Evolutionary conservation across 305 asterid genomes (phyloP), one percentile per base, ranked within the genome.

Genomic region (Rubia balearica): DNA sequence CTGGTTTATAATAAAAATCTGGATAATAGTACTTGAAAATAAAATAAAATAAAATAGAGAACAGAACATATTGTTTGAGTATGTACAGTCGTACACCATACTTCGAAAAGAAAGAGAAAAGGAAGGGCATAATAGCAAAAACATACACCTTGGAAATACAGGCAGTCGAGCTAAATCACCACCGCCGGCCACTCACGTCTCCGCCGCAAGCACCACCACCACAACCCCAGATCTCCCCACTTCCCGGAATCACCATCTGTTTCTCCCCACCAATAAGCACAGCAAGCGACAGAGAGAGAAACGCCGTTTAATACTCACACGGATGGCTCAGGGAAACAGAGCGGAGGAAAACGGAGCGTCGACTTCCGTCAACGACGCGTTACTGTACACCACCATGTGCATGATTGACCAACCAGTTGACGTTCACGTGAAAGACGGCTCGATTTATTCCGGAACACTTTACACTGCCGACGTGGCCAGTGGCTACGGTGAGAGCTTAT

Each of bases 401-500:
- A 83, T 92, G 72, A 72, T 88, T 82, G 96, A 90, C 48, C 76
- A 81, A 69, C 86, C 91, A 0, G 98, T 92, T 0, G 95, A 92
- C 63, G 92, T 92, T 73, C 89, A 90, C 81, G 89, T 82, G 59
- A 88, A 64, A 75, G 98, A 92, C 68, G 98, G 96, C 79, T 85
- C 91, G 46, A 72, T 90, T 76, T 92, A 82, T 86, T 86, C 96
- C 67, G 97, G 98, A 76, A 87, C 85, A 71, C 84, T 92, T 77
- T 81, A 87, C 84, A 86, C 98, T 75, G 91, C 95, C 74, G 85
- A 82, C 8, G 79, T 85, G 72, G 90, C 87, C 55, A 77, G 79
- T 77, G 87, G 81, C 72, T 92, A 86, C 78, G 95, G 97, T 90
- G 77, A 69, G 77, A 69, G 78, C 42, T 70, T 21, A 5, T 41